Evolutionary conservation across 164 flowering plant genomes (phyloP), one percentile per base, ranked within the genome.

Genomic region (Macadamia integrifolia): DNA sequence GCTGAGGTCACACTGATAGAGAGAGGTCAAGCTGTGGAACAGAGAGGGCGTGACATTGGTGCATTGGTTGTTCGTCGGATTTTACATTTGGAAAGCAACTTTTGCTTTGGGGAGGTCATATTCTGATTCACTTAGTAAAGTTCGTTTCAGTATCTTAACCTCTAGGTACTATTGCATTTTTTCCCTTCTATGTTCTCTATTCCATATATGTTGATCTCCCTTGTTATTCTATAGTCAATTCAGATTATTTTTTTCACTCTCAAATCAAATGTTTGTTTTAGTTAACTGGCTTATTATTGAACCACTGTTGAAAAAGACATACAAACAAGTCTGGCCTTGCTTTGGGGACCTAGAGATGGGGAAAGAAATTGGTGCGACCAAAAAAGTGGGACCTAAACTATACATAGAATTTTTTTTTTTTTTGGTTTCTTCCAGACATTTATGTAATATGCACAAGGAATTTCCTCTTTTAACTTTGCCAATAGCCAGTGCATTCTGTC

Each of bases 91-190:
- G 99, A 95, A 66, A 95, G 98, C 94, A 95, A 95, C 69, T 92
- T 95, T 74, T 95, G 99, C 86, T 95, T 88, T 80, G 99, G 99
- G 70, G 99, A 95, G 99, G 99, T 93, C 73, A 77, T 72, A 76
- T 78, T 73, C 77, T 72, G 59, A 69, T 75, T 67, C 73, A 62
- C 64, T 66, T 78, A 48, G 46, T 68, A 12, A 66, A 61, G 18
- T 30, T 65, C 60, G 9, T 62, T 65, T 69, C 49, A 67, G 9
- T 30, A 18, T 52, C 40, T 23, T 1, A 59, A 9, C 9, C 42
- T 48, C 6, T 29, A 46, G 17, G 40, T 35, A 35, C 40, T 35
- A 5, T 35, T 35, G 40, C 40, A 35, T 35, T 35, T 35, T 35
- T 35, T 35, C 40, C 15, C 30, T 64, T 13, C n/a, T 11, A 18